Base-by-base conservation (phyloP, 306 rosid genomes). In the Nissolia schottii region DNA sequence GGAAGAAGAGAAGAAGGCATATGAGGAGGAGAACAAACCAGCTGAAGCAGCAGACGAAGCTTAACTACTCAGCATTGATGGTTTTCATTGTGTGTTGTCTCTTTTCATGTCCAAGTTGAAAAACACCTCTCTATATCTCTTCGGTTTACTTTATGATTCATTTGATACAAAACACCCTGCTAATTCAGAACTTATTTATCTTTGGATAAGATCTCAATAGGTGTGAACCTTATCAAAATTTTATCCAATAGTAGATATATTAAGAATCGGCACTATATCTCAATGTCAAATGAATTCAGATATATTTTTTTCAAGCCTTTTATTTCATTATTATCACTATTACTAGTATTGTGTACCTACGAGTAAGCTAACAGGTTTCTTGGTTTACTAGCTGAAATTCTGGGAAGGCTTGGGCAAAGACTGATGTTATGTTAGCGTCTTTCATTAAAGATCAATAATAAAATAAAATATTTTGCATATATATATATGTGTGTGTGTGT, bases 71-170 rank as follows among this genome's bases (percentile, higher is more conserved):
- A 38, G 50, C 23, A 1, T 51, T 37, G 55, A 64, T 71, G n/a
- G n/a, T n/a, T n/a, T n/a, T n/a, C n/a, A n/a, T n/a, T n/a, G n/a
- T n/a, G n/a, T n/a, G n/a, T n/a, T n/a, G 50, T 31, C 70, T 35
- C 40, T 50, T 70, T 71, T 74, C 76, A 75, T 72, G 79, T 71
- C 48, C 67, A 79, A 60, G 73, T 84, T 76, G 41, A 48, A 77
- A 45, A 41, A 48, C 56, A 50, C 63, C 49, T 69, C 35, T 67
- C 35, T 18, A 61, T 54, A 61, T 16, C 23, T 22, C 28, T 20
- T 1, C 25, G 3, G 57, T 51, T 22, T 51, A 0, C 2, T 49
- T 73, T 18, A n/a, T n/a, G n/a, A n/a, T n/a, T n/a, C n/a, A n/a
- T n/a, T n/a, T n/a, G n/a, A n/a, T n/a, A n/a, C n/a, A n/a, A n/a